phyloP scores from a whole-genome alignment of 148 eudicot species.

The Heliamphora exappendiculata region DNA sequence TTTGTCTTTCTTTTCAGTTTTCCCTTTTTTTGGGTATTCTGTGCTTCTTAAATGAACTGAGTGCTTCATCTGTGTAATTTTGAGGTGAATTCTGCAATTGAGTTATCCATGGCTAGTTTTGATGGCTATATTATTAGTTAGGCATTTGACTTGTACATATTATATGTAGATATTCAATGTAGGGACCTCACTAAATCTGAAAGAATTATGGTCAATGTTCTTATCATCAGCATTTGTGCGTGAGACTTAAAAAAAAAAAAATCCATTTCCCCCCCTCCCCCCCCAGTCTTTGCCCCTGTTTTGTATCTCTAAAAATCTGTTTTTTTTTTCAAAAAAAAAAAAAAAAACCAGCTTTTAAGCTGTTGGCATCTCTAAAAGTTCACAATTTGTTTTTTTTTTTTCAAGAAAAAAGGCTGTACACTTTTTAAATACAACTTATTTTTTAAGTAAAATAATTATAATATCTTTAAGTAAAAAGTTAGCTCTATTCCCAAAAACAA shows the following conservation, averaged over 20 bases:
- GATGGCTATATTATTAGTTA: neutral
- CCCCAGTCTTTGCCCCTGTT: too few species aligned
- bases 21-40: neutral
- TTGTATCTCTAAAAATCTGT: too few species aligned
- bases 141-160: constrained; percentile 21
- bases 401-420: too few species aligned
- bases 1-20: neutral
- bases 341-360: too few species aligned
- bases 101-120: constrained; percentile 4
- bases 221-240: neutral
- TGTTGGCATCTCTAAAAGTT: too few species aligned
- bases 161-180: neutral
- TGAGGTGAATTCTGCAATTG: constrained; percentile 4
- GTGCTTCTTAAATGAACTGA: neutral
- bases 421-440: too few species aligned
- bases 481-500: too few species aligned
- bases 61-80: neutral
- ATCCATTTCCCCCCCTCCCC: neutral
- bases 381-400: too few species aligned
- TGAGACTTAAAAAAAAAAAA: neutral
- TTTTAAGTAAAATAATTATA: too few species aligned
- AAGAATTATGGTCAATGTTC: neutral
- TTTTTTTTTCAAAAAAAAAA: too few species aligned
- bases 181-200: constrained; percentile 6
- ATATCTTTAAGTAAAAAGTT: too few species aligned